Evolutionary conservation across 2,329 filamentous ascomycete genomes (phyloP), one percentile per base, ranked within the genome.

Genomic region (Verticillium dahliae): DNA sequence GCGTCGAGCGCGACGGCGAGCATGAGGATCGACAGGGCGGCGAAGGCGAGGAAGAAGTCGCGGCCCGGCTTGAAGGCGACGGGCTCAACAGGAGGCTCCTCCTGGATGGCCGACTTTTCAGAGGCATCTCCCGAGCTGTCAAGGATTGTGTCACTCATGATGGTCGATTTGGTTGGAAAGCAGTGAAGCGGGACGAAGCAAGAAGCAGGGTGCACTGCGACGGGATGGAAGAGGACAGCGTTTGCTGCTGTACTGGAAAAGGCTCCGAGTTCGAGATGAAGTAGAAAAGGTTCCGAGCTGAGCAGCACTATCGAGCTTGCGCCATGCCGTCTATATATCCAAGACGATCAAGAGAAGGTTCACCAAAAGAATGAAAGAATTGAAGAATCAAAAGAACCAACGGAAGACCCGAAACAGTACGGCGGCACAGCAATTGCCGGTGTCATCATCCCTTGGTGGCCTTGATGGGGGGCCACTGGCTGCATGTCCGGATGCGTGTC

Each of bases 1-100:
- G 7, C 77, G 75, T 90, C 87, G 34, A 90, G 76, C 13, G 87
- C 85, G 2, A 85, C 83, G 74, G 87, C 86, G 18, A 89, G 74
- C 45, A 50, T 50, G n/a, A 50, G 45, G 9, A 50, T 6, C 38
- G 62, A 41, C 38, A 87, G 74, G 41, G 83, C 81, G 35, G 71
- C 65, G 66, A 85, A 84, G 41, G 80, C 81, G 18, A 83, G 72
- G 22, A 75, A 65, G 66, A 82, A 81, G 31, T 72, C 68, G 27
- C 69, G 69, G 9, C 70, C 68, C 0, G 75, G 71, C 33, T 69
- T 70, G 70, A 73, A 75, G 31, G 67, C 63, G 68, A 50, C 63
- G 68, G 54, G 62, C 63, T 50, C 45, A n/a, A 11, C 18, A n/a
- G 45, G 45, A 13, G 45, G 45, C 9, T 50, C 45, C 3, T 3